These are phyloP conservation scores for Hyphodiscus hymeniophilus DNA, from an alignment of 495 filamentous ascomycete species.

Conservation along the genomic window DNA sequence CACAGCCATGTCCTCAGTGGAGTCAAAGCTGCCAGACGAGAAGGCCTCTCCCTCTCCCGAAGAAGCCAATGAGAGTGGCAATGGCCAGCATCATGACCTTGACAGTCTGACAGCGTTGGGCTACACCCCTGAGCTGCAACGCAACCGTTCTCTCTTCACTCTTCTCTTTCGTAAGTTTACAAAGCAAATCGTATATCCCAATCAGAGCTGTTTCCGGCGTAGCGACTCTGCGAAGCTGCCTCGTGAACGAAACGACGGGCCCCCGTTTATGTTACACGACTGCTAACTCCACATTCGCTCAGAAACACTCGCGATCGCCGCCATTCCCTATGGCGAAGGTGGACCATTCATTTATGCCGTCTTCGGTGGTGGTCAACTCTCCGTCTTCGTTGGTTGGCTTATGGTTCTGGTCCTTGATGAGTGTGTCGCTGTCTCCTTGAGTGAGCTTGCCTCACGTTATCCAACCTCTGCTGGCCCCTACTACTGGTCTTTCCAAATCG, in stretches of 20 bases:
- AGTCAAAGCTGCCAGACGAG: background rate
- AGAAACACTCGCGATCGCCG: slow-evolving; percentile 37
- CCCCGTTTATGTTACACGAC: no score
- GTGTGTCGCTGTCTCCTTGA: slow-evolving; percentile 30
- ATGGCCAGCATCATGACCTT: slow-evolving; percentile 9
- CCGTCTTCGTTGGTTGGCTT: slow-evolving; percentile 38
- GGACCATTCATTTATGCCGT: slow-evolving; percentile 31
- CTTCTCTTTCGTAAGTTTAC: no score
- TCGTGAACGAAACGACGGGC: no score
- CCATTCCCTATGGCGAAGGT: slow-evolving; percentile 41
- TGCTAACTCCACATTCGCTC: no score
- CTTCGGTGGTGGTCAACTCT: slow-evolving; percentile 38
- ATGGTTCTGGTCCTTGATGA: slow-evolving; percentile 33
- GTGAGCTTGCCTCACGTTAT: slow-evolving; percentile 40
- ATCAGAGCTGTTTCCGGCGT: no score
- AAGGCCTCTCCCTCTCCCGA: background rate
- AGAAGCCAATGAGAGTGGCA: background rate
- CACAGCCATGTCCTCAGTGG: background rate
- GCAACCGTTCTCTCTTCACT: slow-evolving; percentile 38
- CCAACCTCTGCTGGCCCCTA: slow-evolving; percentile 43
- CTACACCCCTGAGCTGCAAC: slow-evolving; percentile 37
- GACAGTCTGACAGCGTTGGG: slow-evolving; percentile 21
- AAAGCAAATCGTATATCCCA: no score
- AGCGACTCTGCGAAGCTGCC: no score
- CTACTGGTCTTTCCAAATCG: slow-evolving; percentile 40